A percentile compares a stretch with the other conserved stretches of the same genome.
These are phyloP conservation scores for Lepidium sativum DNA, from an alignment of 345 rosid genomes.

Conservation along the genomic window DNA sequence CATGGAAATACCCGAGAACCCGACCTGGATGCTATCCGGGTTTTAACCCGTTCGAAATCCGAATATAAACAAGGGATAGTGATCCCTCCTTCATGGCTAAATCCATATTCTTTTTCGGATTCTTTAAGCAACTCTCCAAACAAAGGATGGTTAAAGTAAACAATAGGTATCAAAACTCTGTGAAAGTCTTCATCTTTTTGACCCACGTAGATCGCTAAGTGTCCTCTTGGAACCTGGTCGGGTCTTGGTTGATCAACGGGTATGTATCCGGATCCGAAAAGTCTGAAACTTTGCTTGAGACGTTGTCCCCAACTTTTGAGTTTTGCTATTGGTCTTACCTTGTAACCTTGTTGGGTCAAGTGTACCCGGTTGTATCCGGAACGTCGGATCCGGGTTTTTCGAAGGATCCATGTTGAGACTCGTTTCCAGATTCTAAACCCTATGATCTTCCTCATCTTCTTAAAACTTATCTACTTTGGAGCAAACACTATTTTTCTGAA, in stretches of 20 bases:
- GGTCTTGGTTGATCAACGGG: slow-evolving; percentile 23
- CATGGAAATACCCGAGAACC: slow-evolving; percentile 33
- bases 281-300: slow-evolving; percentile 42
- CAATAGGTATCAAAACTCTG: slow-evolving; percentile 74
- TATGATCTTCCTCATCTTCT: slow-evolving; percentile 38
- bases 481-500: neutral
- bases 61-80: slow-evolving; percentile 81
- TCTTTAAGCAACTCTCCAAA: slow-evolving; percentile 67
- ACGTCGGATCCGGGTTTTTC: slow-evolving; percentile 18
- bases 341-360: slow-evolving; percentile 5
- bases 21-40: slow-evolving; percentile 54
- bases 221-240: slow-evolving; percentile 57
- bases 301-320: slow-evolving; percentile 58
- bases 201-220: slow-evolving; percentile 82
- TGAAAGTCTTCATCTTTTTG: slow-evolving; percentile 61
- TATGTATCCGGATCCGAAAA: slow-evolving; percentile 32
- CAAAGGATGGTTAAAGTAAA: slow-evolving; percentile 88
- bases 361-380: slow-evolving; percentile 28
- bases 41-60: slow-evolving; percentile 73
- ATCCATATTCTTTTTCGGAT: slow-evolving; percentile 81
- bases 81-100: slow-evolving; percentile 71
- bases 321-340: slow-evolving; percentile 28
- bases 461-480: neutral
- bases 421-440: slow-evolving; percentile 64
- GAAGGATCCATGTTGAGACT: slow-evolving; percentile 43